These are phyloP conservation scores for Solanum hybrid DNA, from an alignment of 305 asterid genomes.

Conservation along the genomic window DNA sequence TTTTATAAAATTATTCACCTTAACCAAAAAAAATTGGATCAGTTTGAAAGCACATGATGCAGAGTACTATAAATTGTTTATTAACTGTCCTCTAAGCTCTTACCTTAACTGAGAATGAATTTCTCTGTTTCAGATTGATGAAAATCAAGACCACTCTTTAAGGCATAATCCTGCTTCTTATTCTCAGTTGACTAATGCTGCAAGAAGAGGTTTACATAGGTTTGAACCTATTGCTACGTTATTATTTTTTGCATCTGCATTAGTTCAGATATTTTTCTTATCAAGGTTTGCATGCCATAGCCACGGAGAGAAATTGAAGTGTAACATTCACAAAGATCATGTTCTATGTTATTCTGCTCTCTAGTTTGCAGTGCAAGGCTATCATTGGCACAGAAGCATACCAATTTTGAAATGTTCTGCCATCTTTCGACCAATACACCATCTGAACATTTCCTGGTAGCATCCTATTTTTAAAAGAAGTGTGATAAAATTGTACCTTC, in stretches of 20 bases:
- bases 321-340: neutral
- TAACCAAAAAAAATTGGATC: neutral
- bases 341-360: neutral
- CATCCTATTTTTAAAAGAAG: neutral
- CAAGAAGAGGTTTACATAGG: conserved; percentile 78
- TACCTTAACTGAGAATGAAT: neutral
- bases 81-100: neutral
- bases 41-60: neutral
- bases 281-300: neutral
- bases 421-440: neutral
- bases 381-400: neutral
- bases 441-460: neutral
- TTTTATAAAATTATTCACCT: neutral
- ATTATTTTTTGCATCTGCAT: conserved; percentile 2
- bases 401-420: neutral
- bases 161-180: conserved; percentile 48
- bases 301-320: neutral
- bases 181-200: conserved; percentile 39
- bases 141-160: conserved; percentile 36
- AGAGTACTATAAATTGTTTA: neutral
- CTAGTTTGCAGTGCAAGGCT: neutral
- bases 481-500: neutral
- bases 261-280: neutral
- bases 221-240: conserved; percentile 23
- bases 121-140: conserved; percentile 49